Percentiles rank a stretch among this genome's conserved stretches.
Conservation (phyloP, 2,329 filamentous ascomycete genomes). For the Harringtonia lauricola region DNA sequence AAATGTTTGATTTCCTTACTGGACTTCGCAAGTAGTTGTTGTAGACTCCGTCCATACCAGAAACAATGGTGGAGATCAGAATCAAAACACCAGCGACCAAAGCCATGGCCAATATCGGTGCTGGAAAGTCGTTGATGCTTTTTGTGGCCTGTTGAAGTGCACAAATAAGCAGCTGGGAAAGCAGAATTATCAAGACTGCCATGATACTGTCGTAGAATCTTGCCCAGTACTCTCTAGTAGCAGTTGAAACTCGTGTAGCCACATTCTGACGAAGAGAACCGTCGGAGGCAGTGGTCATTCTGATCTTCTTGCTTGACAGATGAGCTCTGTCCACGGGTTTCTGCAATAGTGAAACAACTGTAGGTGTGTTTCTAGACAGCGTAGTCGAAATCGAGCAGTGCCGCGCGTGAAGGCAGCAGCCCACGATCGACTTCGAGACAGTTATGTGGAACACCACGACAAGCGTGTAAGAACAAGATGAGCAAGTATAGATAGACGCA, state of each 20-base stretch:
- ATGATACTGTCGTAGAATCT: slow-evolving; percentile 17
- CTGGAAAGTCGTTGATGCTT: slow-evolving; percentile 28
- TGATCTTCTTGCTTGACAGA: too few species aligned
- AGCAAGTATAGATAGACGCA: too few species aligned
- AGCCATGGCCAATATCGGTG: slow-evolving; percentile 36
- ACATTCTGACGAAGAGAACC: too few species aligned
- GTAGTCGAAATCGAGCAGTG: too few species aligned
- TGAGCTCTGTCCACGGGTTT: too few species aligned
- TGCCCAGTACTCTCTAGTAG: neutral
- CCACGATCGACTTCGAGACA: too few species aligned
- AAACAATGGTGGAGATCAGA: slow-evolving; percentile 7
- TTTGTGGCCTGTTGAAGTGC: slow-evolving; percentile 26
- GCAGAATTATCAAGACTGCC: slow-evolving; percentile 25
- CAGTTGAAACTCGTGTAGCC: too few species aligned
- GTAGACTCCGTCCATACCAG: slow-evolving; percentile 18
- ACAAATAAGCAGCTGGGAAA: slow-evolving; percentile 34
- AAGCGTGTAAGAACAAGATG: too few species aligned
- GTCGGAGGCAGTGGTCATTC: neutral
- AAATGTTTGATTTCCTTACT: slow-evolving; percentile 3
- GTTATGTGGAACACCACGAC: too few species aligned
- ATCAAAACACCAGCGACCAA: slow-evolving; percentile 26
- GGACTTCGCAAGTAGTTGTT: slow-evolving; percentile 9
- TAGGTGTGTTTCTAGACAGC: too few species aligned
- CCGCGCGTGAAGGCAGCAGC: too few species aligned
- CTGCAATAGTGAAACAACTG: too few species aligned